Base-by-base conservation (phyloP, 371 early-diverging fungal species). In the Lichtheimia hyalospora region DNA sequence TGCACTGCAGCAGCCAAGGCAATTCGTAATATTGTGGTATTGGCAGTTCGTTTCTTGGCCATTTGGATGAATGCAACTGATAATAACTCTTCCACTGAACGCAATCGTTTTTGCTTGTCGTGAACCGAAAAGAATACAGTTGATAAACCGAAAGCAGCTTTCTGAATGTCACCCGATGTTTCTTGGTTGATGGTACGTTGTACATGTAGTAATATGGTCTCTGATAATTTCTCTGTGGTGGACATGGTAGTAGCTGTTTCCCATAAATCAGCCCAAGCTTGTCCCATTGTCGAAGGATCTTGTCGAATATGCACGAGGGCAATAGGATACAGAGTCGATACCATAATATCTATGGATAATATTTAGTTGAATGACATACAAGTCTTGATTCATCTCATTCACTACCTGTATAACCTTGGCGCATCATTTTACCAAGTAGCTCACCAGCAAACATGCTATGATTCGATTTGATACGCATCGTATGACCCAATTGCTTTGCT, bases 401-500 rank as follows among this genome's bases (percentile, higher is more conserved):
- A 2, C 10, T 34, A 34, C 34, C 34, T 34, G 34, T 34, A 34
- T 34, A 69, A 0, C 71, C 77, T 40, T 73, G 74, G 16, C 71
- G 65, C 12, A 67, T 52, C 24, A 75, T 64, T 52, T 70, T 75
- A 5, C 55, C 57, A 6, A 72, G 18, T 1, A 75, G 25, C 42
- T 72, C 73, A 2, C 60, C 61, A 0, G 58, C 41, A 57, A 62
- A 68, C 13, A 15, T 15, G 5, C 51, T 16, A 14, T 40, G 41
- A 21, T 15, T 12, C 7, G 20, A n/a, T 23, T 34, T 50, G 10
- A 18, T 18, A 14, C 3, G 23, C 14, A 41, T 28, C 15, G 39
- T 10, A 10, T 20, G 39, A 0, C 54, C 60, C 13, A 62, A n/a
- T 12, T 62, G 58, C 12, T 50, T 21, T 14, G 67, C 14, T 8